Evolutionary conservation across 2,329 filamentous ascomycete species (phyloP), one percentile per base, ranked within the genome.

Genomic region (Pseudocercospora musae): DNA sequence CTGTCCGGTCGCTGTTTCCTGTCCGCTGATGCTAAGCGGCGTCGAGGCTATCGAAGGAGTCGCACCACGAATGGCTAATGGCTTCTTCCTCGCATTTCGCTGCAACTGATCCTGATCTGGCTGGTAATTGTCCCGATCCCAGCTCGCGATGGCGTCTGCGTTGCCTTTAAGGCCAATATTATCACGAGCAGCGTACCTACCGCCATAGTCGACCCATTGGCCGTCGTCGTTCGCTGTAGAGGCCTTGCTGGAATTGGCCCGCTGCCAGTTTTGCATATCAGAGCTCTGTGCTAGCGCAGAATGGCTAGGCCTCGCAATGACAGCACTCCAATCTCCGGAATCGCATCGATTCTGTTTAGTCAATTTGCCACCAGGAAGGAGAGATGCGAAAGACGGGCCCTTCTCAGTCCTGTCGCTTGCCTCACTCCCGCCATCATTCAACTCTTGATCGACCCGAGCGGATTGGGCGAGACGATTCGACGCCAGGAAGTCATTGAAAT

Each of bases 171-270:
- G 58, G 18, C 66, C 66, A 13, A 62, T 52, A 3, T 25, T 29
- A 52, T 68, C 66, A 11, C 66, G 61, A 31, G 42, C 62, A 4
- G 61, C 58, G 33, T 62, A 66, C 29, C 56, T 57, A 15, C 56
- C 56, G 37, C 48, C 57, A 31, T 59, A 60, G n/a, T 27, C n/a
- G 15, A 42, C 57, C 29, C 61, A 63, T 20, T 48, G 29, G 18
- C 27, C 20, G 3, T 37, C 48, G n/a, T 27, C 48, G 8, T 15
- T 37, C n/a, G 15, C 15, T n/a, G 33, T 1, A 37, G 33, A 37
- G 33, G 33, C 33, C 33, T 37, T 37, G 33, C 13, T 15, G 33
- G 23, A 9, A 15, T 20, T n/a, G 18, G 29, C 49, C 18, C 8
- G 46, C 18, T 18, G 31, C 21, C 11, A 20, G 9, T 18, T 49